Evolutionary conservation across 1,284 basidiomycete species (phyloP), one percentile per base, ranked within the genome.

Genomic region (Puccinia triticina): DNA sequence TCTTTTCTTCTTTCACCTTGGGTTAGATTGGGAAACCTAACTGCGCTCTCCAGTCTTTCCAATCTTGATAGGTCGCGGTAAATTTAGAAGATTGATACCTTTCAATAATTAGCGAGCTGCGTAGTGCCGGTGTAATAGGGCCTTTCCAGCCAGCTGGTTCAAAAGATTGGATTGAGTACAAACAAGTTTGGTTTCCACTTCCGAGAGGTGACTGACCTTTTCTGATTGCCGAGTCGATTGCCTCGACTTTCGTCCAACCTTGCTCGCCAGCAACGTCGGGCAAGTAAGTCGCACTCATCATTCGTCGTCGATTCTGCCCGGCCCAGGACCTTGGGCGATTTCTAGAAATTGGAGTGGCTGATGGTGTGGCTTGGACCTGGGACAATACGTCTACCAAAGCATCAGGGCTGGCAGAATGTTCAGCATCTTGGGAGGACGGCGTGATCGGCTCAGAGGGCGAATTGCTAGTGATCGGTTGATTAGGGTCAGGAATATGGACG

Each of bases 251-350:
- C 83, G 92, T 91, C 96, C 96, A 99, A 2, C 94, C 95, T 88
- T 98, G 96, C 73, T 94, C 94, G 0, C 92, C 90, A 59, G 93
- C 92, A 77, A 99, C 93, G 83, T 98, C 92, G 2, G 96, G 96
- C n/a, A 99, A 90, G 87, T 97, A 99, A 0, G 94, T 96, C 2
- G 96, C 96, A 3, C 91, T 91, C 84, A 97, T 91, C 2, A 89
- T 89, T 81, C 90, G 90, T 85, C 88, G 90, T 71, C 77, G 37
- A 34, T 90, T 89, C 26, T 88, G 88, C 66, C 90, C 76, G 23
- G 55, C 84, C 78, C 89, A 89, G 48, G 26, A 83, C 21, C 59
- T 46, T 21, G 57, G 83, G 8, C 77, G 48, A 53, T 67, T 83
- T 61, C 84, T 48, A 79, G 83, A 11, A 23, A 32, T 82, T 37